phyloP scores from a whole-genome alignment of 306 rosid genomes.

The Prunus salicina region DNA sequence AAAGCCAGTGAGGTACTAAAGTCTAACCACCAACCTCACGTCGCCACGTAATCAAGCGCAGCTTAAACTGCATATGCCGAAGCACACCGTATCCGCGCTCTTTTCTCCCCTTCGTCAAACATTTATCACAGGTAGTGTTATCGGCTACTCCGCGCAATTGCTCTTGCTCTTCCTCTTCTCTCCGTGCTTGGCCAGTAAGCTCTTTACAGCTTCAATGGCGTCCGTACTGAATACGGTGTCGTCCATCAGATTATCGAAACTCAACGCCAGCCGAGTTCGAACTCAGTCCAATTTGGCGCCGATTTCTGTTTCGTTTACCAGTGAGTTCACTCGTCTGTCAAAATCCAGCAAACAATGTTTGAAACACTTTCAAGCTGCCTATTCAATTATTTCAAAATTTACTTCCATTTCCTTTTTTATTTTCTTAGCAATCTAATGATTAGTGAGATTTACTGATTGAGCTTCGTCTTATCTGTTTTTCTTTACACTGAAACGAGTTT shows the following conservation, averaged over 20 bases:
- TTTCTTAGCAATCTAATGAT: not conserved
- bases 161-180: conserved; percentile 4
- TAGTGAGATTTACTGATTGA: not conserved
- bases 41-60: not conserved
- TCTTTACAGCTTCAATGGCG: conserved; percentile 45
- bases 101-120: not conserved
- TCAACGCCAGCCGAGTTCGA: conserved; percentile 28
- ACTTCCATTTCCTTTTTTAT: not conserved
- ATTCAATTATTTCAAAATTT: not conserved
- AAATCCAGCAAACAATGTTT: not conserved
- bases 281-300: conserved; percentile 28
- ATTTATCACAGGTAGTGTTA: conserved; percentile 14
- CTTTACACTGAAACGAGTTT: not conserved
- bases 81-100: not conserved
- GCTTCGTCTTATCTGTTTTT: not conserved
- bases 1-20: not conserved
- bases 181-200: not conserved
- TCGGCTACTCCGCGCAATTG: conserved; percentile 16
- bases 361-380: not conserved
- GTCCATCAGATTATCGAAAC: conserved; percentile 29
- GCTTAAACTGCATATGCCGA: not conserved
- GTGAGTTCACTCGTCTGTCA: conserved; percentile 41
- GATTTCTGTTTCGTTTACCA: conserved; percentile 40
- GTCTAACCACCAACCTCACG: not conserved
- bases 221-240: conserved; percentile 43